A percentile compares a stretch with the other conserved stretches of the same genome.
Evolutionary conservation across 768 basidiomycete species (phyloP).

Genomic region (Sarcodon aspratus): DNA sequence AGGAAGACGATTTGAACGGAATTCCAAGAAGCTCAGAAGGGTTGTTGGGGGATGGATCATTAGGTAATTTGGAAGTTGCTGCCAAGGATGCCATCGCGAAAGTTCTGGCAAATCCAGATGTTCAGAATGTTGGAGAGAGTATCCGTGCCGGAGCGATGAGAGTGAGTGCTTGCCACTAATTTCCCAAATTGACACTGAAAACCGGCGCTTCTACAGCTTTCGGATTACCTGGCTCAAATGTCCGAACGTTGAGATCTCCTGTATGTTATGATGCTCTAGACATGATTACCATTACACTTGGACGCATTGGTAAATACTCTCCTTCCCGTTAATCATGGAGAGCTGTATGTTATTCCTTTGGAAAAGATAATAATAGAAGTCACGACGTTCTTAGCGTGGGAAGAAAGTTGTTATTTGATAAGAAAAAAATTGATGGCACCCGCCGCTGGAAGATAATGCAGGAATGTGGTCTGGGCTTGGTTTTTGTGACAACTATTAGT

Average conservation of each 20-base stretch:
- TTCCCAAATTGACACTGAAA: not conserved
- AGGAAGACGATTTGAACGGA: slow-evolving; percentile 40
- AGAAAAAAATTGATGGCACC: no score
- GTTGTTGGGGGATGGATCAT: slow-evolving; percentile 32
- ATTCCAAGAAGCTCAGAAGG: slow-evolving; percentile 38
- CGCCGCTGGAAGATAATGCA: no score
- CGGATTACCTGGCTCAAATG: slow-evolving; percentile 63
- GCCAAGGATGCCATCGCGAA: slow-evolving; percentile 69
- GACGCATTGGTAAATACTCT: no score
- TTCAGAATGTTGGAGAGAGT: slow-evolving; percentile 74
- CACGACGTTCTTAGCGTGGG: no score
- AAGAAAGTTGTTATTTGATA: no score
- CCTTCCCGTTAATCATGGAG: no score
- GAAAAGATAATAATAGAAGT: no score
- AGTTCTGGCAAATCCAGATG: slow-evolving; percentile 77
- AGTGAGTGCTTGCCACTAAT: slow-evolving; percentile 29
- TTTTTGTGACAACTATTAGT: no score
- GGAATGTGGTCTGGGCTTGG: no score
- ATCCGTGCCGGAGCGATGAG: slow-evolving; percentile 75
- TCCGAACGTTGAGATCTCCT: slow-evolving; percentile 26
- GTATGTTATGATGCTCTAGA: no score
- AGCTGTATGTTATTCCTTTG: no score
- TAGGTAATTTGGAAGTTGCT: slow-evolving; percentile 46
- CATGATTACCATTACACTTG: no score
- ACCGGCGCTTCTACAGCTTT: slow-evolving; percentile 26